Base-by-base conservation (phyloP, 2,329 filamentous ascomycete species). In the Botrytis sinoallii region DNA sequence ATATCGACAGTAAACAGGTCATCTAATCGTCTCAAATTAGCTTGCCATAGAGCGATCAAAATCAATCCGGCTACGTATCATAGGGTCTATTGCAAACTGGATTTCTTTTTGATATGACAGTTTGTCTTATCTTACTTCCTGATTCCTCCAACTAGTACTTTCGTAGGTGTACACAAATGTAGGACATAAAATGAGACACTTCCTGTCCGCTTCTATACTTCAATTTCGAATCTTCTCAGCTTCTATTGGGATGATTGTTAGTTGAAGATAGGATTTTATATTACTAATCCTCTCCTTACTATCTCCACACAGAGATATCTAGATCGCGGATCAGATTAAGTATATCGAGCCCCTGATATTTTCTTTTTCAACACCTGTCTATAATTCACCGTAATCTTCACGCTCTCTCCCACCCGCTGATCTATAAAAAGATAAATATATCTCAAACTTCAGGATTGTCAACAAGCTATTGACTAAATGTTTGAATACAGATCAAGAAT, bases 81-180 rank as follows among this genome's bases (percentile, higher is more conserved):
- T 25, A n/a, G 4, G 22, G 0, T 52, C 22, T 52, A 9, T n/a
- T 1, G 10, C 22, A 25, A 52, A 12, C 22, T 4, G 3, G 22
- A 4, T 14, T 52, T 25, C 22, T 25, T 52, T 7, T 18, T 44
- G 46, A 25, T 25, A 12, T 12, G 22, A 14, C 0, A n/a, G 4
- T 25, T 5, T 12, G n/a, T 1, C 22, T 14, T 4, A 12, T 52
- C 9, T 6, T 25, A 1, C 1, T 1, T 1, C 4, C 22, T 2
- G 2, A 4, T 46, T 9, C 40, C 32, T 32, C 32, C 32, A 32
- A 32, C 32, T 3, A 32, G 32, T 32, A 32, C 32, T 32, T 32
- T 32, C 32, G 32, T 32, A 32, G 40, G 44, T 46, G 7, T 9
- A 5, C 22, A 48, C 22, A 48, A 4, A 48, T 48, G 22, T 25